These are phyloP conservation scores for Diaporthe ilicicola DNA, from an alignment of 2,329 filamentous ascomycete genomes.

Conservation along the genomic window DNA sequence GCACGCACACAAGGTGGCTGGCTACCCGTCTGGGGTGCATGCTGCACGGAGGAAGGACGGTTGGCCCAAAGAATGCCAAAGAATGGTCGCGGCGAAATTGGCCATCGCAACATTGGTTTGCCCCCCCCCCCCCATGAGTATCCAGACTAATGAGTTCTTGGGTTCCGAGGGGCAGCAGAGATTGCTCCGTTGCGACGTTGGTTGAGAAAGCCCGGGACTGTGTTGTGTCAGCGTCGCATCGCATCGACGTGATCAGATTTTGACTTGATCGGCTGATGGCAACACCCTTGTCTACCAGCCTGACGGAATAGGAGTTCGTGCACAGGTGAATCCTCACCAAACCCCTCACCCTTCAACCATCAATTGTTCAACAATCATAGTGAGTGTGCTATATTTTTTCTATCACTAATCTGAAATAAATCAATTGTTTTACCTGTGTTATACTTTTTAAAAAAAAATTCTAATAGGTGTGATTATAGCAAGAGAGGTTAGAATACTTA, in stretches of 20 bases:
- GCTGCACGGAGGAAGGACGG: slow-evolving; percentile 8
- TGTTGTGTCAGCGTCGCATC: slow-evolving; percentile 15
- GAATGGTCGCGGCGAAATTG: slow-evolving; percentile 12
- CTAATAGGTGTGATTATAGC: no score
- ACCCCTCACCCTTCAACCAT: no score
- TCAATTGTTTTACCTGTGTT: no score
- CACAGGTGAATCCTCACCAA: no score
- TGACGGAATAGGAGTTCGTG: no score
- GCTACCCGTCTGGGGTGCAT: slow-evolving; percentile 8
- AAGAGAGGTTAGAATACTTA: no score
- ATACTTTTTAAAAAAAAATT: no score
- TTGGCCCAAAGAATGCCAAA: background rate
- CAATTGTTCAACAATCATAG: no score
- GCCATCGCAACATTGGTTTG: slow-evolving; percentile 8
- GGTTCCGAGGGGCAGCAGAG: slow-evolving; percentile 7
- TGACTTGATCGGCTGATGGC: slow-evolving; percentile 7
- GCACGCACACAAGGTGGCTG: background rate
- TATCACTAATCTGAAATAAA: no score
- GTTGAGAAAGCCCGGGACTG: background rate
- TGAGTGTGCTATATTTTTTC: no score
- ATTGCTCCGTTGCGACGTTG: background rate
- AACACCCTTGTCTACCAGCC: slow-evolving; percentile 18
- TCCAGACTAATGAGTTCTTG: slow-evolving; percentile 2
- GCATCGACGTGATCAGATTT: slow-evolving; percentile 10
- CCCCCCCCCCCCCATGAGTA: background rate